Conservation (phyloP, 805 yeast species). For the Kodamaea kakaduensis region DNA sequence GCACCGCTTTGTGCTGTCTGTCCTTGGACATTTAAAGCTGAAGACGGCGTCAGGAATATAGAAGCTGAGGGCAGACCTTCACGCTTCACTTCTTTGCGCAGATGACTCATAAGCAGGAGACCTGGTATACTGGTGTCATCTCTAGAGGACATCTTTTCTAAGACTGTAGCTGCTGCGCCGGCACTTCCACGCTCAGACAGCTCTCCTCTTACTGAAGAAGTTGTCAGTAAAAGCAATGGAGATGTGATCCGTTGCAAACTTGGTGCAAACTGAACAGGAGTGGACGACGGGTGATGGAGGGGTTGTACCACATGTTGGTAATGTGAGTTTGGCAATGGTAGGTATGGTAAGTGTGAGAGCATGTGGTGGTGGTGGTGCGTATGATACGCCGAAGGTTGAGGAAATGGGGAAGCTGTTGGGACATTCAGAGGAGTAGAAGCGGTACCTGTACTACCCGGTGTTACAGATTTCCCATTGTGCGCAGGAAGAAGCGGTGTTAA, state of each 20-base stretch:
- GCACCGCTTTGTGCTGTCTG: not conserved
- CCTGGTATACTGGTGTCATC: constrained; percentile 15
- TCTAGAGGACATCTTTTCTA: constrained; percentile 28
- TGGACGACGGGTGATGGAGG: constrained; percentile 61
- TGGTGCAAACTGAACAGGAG: constrained; percentile 69
- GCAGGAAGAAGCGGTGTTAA: constrained; percentile 31
- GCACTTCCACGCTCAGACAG: constrained; percentile 4
- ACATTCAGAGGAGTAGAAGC: constrained; percentile 1
- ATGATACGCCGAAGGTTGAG: constrained; percentile 9
- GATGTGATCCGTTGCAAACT: constrained; percentile 61
- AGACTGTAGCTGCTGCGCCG: constrained; percentile 6
- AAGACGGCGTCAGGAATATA: constrained; percentile 33
- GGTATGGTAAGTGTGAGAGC: constrained; percentile 6
- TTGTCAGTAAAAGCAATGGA: constrained; percentile 55
- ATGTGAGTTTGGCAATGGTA: constrained; percentile 15
- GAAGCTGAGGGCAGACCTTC: constrained; percentile 7
- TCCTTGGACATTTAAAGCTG: constrained; percentile 25
- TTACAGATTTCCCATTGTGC: constrained; percentile 10
- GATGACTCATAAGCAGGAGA: constrained; percentile 27
- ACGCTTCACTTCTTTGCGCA: constrained; percentile 9
- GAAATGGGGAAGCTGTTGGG: constrained; percentile 8
- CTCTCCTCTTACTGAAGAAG: constrained; percentile 25
- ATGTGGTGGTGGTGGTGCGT: constrained; percentile 12
- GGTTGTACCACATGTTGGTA: constrained; percentile 43
- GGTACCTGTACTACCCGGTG: constrained; percentile 3